These are phyloP conservation scores for Fragilariopsis cylindrus DNA, from an alignment of 108 stramenopile genomes.

Conservation along the genomic window DNA sequence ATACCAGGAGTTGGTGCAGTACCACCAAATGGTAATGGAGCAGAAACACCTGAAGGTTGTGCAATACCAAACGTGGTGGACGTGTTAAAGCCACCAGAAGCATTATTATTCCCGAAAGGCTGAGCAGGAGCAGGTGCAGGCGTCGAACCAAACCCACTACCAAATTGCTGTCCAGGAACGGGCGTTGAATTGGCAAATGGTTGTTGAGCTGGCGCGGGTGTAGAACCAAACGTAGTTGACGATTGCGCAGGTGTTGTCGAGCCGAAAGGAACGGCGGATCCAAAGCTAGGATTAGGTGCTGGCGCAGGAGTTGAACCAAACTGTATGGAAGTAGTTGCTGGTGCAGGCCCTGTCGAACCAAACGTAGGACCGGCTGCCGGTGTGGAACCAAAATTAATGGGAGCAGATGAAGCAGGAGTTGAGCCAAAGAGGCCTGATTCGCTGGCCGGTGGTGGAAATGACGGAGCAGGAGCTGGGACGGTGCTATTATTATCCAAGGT, in stretches of 20 bases:
- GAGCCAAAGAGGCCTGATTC: conserved; percentile 19
- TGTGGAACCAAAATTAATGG: neutral
- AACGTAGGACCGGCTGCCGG: conserved; percentile 13
- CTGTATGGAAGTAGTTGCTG: neutral
- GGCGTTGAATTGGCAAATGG: neutral
- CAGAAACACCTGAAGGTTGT: conserved; percentile 6
- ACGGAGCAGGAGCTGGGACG: conserved; percentile 11
- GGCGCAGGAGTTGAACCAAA: conserved; percentile 33
- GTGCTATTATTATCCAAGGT: conserved; percentile 1
- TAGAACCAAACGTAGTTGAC: conserved; percentile 23
- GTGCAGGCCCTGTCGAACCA: conserved; percentile 1
- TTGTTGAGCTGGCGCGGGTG: neutral
- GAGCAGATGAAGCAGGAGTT: conserved; percentile 20
- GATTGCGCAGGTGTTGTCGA: conserved; percentile 14
- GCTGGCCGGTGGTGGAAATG: neutral
- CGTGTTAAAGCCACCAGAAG: neutral
- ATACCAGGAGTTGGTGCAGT: conserved; percentile 6
- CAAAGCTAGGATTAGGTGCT: conserved; percentile 16
- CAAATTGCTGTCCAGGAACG: conserved; percentile 2
- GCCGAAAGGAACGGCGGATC: conserved; percentile 22
- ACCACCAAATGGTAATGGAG: conserved; percentile 17
- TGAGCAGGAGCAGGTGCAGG: conserved; percentile 21
- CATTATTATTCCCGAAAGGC: conserved; percentile 7
- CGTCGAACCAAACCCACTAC: conserved; percentile 21
- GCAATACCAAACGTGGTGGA: conserved; percentile 11